phyloP scores from a whole-genome alignment of 129 eudicot genomes.

The Saussurea involucrata region DNA sequence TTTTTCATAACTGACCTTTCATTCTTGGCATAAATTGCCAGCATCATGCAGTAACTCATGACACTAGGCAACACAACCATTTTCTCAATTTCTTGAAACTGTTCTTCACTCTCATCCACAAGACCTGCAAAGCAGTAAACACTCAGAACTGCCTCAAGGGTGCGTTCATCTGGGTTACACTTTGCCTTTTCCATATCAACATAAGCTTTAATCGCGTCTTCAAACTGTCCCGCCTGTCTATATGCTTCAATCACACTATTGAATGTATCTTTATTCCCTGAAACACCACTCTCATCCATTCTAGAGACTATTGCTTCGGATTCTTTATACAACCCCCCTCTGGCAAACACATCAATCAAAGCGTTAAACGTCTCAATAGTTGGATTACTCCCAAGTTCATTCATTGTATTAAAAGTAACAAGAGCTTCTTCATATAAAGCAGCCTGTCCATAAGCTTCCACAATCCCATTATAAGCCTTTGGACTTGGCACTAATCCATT shows the following conservation, averaged over 20 bases:
- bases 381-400: slow-evolving; percentile 80
- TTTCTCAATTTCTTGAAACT: slow-evolving; percentile 80
- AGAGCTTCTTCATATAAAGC: slow-evolving; percentile 88
- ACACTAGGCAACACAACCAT: slow-evolving; percentile 80
- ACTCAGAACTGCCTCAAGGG: slow-evolving; percentile 87
- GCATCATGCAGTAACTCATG: slow-evolving; percentile 97
- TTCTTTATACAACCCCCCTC: slow-evolving; percentile 89
- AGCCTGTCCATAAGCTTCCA: slow-evolving; percentile 94
- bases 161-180: slow-evolving; percentile 76
- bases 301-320: slow-evolving; percentile 52
- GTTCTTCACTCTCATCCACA: slow-evolving; percentile 90
- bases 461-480: slow-evolving; percentile 77
- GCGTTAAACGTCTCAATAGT: slow-evolving; percentile 68
- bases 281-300: slow-evolving; percentile 62
- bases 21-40: slow-evolving; percentile 69
- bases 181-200: slow-evolving; percentile 90
- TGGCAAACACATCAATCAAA: slow-evolving; percentile 68
- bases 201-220: slow-evolving; percentile 82
- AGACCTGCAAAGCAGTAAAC: slow-evolving; percentile 96
- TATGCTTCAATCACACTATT: slow-evolving; percentile 83
- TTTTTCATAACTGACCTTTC: slow-evolving; percentile 58
- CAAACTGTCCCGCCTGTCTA: slow-evolving; percentile 86
- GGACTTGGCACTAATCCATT: slow-evolving; percentile 88
- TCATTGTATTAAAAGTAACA: slow-evolving; percentile 90
- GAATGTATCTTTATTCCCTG: slow-evolving; percentile 53